Base-by-base conservation (phyloP, 257 asterid genomes). In the Knoxia roxburghii region DNA sequence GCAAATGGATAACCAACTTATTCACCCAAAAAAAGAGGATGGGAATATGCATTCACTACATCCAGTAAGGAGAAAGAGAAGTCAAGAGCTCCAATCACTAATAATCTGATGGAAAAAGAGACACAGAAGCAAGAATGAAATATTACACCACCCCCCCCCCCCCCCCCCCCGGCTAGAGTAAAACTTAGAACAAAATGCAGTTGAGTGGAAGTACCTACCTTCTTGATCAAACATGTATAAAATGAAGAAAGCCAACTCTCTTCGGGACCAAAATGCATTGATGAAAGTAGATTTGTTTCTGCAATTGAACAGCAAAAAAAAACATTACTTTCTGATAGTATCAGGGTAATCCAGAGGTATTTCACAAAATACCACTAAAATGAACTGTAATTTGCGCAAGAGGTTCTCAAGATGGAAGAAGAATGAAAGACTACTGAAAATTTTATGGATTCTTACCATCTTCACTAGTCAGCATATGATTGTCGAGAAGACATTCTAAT, bases 161-260 rank as follows among this genome's bases (percentile, higher is more conserved):
- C 97, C 88, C 86, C 72, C 88, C 95, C 72, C 37, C 27, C 27
- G 5, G 2, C 39, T 15, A 40, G 65, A 67, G 58, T n/a, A 32
- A 29, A 23, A 54, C 26, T 30, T 17, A 58, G 37, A 29, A 24
- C 54, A 53, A n/a, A 65, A 65, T 14, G 27, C 64, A 50, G 56
- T 54, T 29, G 17, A 30, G 26, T 40, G 55, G 32, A 48, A 48
- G 29, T 56, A 51, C 79, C 76, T 83, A 94, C 99, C 85, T 94
- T 94, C 84, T 94, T 94, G 72, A 87, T 65, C 80, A 94, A 74
- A 80, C 99, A 94, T 72, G 96, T 82, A 71, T 94, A 94, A 73
- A 90, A 94, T 76, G 97, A 93, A 72, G 96, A 86, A 14, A 93
- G 94, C 99, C 99, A 93, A 67, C 89, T 84, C 74, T 90, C 99